Evolutionary conservation across 371 early-diverging fungal genomes (phyloP), one percentile per base, ranked within the genome.

Genomic region (Mucor circinelloides): DNA sequence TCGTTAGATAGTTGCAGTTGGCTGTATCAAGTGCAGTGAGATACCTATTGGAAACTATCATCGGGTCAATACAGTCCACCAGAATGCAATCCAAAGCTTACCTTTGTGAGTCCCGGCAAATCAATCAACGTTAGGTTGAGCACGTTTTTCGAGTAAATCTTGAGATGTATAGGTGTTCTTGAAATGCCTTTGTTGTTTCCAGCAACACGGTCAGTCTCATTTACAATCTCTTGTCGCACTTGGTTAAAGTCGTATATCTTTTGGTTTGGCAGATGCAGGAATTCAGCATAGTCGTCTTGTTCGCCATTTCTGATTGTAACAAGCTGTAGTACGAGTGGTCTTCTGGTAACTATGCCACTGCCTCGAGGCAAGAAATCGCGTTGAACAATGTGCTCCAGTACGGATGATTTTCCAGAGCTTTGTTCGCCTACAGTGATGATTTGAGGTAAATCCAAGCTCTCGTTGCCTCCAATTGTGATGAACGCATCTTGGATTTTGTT

Each of bases 401-500:
- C 95, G 52, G 95, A 95, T 44, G 94, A 93, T 77, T 97, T 97
- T 57, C 98, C 98, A 55, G 92, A 89, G 58, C 95, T 94, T 74
- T 97, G 97, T 38, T 85, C 87, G 72, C 92, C 94, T 42, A 94
- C 91, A 3, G 93, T 92, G 58, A 93, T 91, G 68, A 97, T 90
- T 85, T 94, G 97, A 17, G 98, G 98, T 17, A 97, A 85, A 80
- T 96, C 96, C 66, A 97, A 85, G 64, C 79, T 84, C 68, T 93
- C 92, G 72, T 87, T 89, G 6, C 75, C 76, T 32, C 73, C 92
- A 64, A 92, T 86, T 27, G 92, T 87, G 54, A 90, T 87, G 81
- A 96, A 93, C n/a, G 95, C 94, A 74, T 95, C 95, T 79, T 97
- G 98, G 27, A 97, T 88, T 74, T 90, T 91, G 81, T 97, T 97